Base-by-base conservation (phyloP, 2,329 filamentous ascomycete genomes). In the Trichoderma arundinaceum region DNA sequence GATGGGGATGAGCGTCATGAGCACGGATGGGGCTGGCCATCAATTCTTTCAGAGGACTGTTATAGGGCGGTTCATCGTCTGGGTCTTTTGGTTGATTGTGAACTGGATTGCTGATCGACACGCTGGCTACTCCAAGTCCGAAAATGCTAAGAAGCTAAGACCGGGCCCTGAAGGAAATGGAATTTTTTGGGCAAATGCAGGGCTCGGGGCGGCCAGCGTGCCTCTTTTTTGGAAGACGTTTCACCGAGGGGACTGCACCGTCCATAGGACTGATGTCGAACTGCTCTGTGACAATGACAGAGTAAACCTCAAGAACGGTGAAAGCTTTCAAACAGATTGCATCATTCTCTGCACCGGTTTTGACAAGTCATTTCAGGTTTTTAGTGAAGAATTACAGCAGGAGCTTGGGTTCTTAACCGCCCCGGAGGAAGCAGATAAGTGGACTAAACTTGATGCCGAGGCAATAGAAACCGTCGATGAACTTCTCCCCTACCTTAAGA, bases 151-250 rank as follows among this genome's bases (percentile, higher is more conserved):
- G 35, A 70, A 70, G 54, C 66, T 73, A 13, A 65, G 65, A 44
- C 71, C 71, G 19, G n/a, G 60, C 3, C 68, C 67, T 3, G 13
- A 68, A n/a, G 66, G 68, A 12, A 66, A 71, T 28, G 68, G 76
- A 7, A 66, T 77, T 8, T 77, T 76, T 67, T 78, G 76, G 76
- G 74, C 69, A 7, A 72, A 72, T 46, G 65, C 70, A 12, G 74
- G 74, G 10, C 67, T 78, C 1, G 77, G 76, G 1, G 54, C 69
- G 10, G 73, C 72, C n/a, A 76, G 69, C 46, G 69, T 74, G 1
- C 74, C 75, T 1, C 67, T 75, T 32, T 78, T 75, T 65, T 77
- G 75, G 76, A 68, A 72, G 8, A 67, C 68, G 1, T 68, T 78
- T 51, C 76, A 77, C 59, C 46, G 33, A 0, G 74, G 73, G 9